Conservation (phyloP, 2,329 filamentous ascomycete species). For the Colletotrichum gigasporum region DNA sequence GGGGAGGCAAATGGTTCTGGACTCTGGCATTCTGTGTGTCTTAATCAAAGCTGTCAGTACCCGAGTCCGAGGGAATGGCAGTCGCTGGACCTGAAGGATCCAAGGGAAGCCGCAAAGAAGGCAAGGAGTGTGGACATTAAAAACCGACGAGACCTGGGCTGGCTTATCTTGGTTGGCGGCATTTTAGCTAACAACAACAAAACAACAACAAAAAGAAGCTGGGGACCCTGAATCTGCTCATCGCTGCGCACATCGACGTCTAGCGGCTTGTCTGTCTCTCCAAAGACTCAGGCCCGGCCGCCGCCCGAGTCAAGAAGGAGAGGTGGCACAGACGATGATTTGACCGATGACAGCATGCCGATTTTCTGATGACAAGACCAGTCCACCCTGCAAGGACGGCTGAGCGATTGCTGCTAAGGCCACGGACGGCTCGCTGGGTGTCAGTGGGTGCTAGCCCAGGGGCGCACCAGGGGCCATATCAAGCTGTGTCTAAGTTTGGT, state of each 20-base stretch:
- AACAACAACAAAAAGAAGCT: background rate
- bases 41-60: background rate
- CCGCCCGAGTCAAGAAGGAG: slow-evolving; percentile 15
- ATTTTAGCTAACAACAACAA: background rate
- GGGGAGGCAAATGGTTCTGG: slow-evolving; percentile 8
- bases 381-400: slow-evolving; percentile 2
- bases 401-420: slow-evolving; percentile 12
- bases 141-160: background rate
- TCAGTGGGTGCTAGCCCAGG: slow-evolving; percentile 10
- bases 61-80: background rate
- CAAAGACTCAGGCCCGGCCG: background rate
- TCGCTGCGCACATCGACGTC: background rate
- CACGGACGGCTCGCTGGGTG: slow-evolving; percentile 7
- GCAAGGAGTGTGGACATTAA: background rate
- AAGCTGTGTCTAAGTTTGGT: slow-evolving; percentile 28
- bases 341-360: slow-evolving; percentile 20
- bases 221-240: slow-evolving; percentile 5
- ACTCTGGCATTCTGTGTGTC: background rate
- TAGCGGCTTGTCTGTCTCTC: slow-evolving; percentile 18
- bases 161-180: background rate
- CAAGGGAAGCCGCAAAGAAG: background rate
- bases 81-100: background rate
- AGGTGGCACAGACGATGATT: slow-evolving; percentile 27
- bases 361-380: slow-evolving; percentile 21
- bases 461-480: slow-evolving; percentile 24